Base-by-base conservation (phyloP, 83 land plant genomes). In the Picea abies region DNA sequence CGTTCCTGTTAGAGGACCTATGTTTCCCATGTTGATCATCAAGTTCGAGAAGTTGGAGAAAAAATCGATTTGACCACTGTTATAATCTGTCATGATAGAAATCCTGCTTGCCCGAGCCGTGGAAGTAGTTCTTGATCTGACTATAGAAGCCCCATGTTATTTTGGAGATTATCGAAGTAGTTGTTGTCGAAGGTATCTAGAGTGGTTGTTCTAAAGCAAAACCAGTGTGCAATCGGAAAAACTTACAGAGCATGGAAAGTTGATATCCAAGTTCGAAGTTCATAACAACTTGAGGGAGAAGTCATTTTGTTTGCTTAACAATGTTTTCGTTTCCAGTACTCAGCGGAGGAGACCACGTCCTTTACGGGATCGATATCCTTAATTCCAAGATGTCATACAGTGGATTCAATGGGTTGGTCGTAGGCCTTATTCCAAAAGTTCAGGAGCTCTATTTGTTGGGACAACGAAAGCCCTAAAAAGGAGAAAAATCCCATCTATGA, bases 1-100 rank as follows among this genome's bases (percentile, higher is more conserved):
- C 49, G 80, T 79, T 15, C 93, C 93, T 0, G 89, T 91, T 23
- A 88, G 52, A 4, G 91, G 90, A 61, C 86, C 86, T 16, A 89
- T 87, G 76, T 89, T 91, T 0, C 93, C 91, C 93, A 91, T 91
- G 0, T 87, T 89, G 5, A 91, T 81, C 93, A 35, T 35, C 37
- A 4, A 35, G 37, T 35, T 35, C 0, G 37, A 35, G 0, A 35
- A 35, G 37, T 35, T 35, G 37, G 37, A 35, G 37, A 35, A 35
- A 0, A 35, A 35, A 35, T 35, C 0, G 37, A 4, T 0, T 62
- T 89, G 88, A 73, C 70, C 84, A 26, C 79, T 72, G 37, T 60
- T 79, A 49, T 78, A 89, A 3, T 25, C 62, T 44, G 83, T 79
- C 26, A 87, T 90, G n/a, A 83, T 83, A 49, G 79, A 5, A 62